These are phyloP conservation scores for Podospora pseudoanserina DNA, from an alignment of 495 filamentous ascomycete species.

Conservation along the genomic window DNA sequence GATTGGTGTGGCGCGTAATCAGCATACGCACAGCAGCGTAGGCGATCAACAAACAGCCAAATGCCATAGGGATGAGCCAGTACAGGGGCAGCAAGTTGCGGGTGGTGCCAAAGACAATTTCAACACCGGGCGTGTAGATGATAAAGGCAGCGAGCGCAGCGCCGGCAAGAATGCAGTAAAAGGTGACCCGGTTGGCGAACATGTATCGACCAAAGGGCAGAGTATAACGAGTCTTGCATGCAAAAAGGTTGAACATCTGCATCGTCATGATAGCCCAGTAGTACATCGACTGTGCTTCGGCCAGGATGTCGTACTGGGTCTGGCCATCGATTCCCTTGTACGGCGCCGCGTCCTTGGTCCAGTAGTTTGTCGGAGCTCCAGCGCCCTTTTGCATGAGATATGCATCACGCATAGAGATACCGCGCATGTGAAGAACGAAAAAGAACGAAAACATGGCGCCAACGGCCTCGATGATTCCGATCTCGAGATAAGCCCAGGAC, in stretches of 20 bases:
- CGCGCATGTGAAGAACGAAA: conserved; percentile 15
- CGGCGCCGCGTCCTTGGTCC: conserved; percentile 21
- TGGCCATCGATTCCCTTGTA: conserved; percentile 30
- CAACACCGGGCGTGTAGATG: conserved; percentile 23
- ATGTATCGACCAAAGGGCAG: conserved; percentile 22
- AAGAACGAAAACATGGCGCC: conserved; percentile 20
- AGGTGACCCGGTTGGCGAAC: conserved; percentile 23
- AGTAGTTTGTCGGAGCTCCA: conserved; percentile 29
- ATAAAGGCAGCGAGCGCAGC: conserved; percentile 22
- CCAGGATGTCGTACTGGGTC: conserved; percentile 32
- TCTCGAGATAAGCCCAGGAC: conserved; percentile 24
- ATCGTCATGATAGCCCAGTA: conserved; percentile 37
- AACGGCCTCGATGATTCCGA: conserved; percentile 21
- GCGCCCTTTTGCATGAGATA: conserved; percentile 30
- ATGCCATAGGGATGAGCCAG: conserved; percentile 20
- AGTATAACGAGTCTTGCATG: conserved; percentile 20
- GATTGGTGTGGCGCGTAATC: conserved; percentile 22
- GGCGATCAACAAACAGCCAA: conserved; percentile 17
- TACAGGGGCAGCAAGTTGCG: conserved; percentile 18
- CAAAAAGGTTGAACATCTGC: conserved; percentile 28
- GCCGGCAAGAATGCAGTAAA: conserved; percentile 28
- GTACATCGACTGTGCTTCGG: conserved; percentile 34
- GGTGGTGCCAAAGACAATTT: conserved; percentile 21
- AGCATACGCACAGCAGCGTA: conserved; percentile 24
- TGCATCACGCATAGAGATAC: conserved; percentile 17